Base-by-base conservation (phyloP, 768 basidiomycete genomes). In the Lepiota venenata region DNA sequence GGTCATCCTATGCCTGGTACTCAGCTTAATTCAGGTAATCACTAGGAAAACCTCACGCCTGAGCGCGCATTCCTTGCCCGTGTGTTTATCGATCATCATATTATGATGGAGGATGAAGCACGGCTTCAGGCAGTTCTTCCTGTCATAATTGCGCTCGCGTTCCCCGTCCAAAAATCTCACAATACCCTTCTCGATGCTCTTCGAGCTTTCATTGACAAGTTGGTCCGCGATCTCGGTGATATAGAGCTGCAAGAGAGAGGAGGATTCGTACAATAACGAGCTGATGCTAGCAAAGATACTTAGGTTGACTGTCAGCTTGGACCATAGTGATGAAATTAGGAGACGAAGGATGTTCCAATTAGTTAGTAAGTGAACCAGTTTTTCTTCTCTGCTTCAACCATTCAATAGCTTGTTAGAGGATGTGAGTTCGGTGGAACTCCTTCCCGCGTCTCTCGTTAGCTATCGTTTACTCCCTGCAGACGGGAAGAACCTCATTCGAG, bases 321-420 rank as follows among this genome's bases (percentile, higher is more conserved):
- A 98, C 67, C 97, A 95, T 61, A 81, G 85, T 0, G 96, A 98
- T 70, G 93, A 97, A 68, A 90, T 88, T n/a, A n/a, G n/a, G n/a
- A n/a, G n/a, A n/a, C n/a, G n/a, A n/a, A n/a, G n/a, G n/a, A n/a
- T n/a, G n/a, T n/a, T n/a, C n/a, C n/a, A n/a, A n/a, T n/a, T n/a
- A n/a, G n/a, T n/a, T n/a, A n/a, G n/a, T n/a, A n/a, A n/a, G n/a
- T n/a, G n/a, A n/a, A n/a, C n/a, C n/a, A n/a, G n/a, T n/a, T n/a
- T n/a, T n/a, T n/a, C n/a, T 56, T 15, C 36, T 43, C 55, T 22
- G 45, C 32, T 60, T 14, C 15, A 40, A 45, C 36, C 46, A n/a
- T 35, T 36, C 20, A 22, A 25, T 44, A 32, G 18, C 44, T n/a
- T 54, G 35, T 2, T 58, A 91, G 89, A 88, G 18, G 83, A 87